phyloP scores from a whole-genome alignment of 495 filamentous ascomycete species.

The Clavariopsis aquatica region DNA sequence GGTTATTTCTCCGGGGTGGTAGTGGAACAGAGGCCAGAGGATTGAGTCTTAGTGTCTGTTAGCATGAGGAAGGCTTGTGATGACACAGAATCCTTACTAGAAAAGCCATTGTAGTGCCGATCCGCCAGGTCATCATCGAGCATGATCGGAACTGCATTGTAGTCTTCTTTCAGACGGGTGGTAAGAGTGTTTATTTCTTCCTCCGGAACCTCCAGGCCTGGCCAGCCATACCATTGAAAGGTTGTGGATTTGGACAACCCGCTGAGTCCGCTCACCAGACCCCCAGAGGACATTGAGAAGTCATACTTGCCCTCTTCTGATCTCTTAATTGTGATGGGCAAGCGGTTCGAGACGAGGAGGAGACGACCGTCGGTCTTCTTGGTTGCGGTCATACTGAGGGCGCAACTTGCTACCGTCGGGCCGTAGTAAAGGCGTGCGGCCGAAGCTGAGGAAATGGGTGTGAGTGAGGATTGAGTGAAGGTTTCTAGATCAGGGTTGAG shows the following conservation, averaged over 20 bases:
- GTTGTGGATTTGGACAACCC: constrained; percentile 87
- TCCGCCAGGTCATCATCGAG: constrained; percentile 57
- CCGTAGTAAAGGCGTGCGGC: background rate
- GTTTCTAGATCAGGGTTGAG: background rate
- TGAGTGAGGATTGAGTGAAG: background rate
- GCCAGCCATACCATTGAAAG: constrained; percentile 98
- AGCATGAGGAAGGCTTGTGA: constrained; percentile 1
- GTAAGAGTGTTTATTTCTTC: constrained; percentile 47
- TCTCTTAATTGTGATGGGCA: constrained; percentile 93
- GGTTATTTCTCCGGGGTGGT: constrained; percentile 88
- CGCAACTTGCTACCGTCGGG: background rate
- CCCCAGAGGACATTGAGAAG: constrained; percentile 94
- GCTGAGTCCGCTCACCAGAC: constrained; percentile 85
- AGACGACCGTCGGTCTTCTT: constrained; percentile 51
- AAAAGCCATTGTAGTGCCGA: constrained; percentile 63
- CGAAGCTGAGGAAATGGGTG: background rate
- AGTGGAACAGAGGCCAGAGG: constrained; percentile 95
- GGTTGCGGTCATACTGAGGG: background rate
- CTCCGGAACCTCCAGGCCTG: constrained; percentile 70
- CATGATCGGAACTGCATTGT: constrained; percentile 58
- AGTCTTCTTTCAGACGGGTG: constrained; percentile 49
- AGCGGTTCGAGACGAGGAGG: constrained; percentile 87
- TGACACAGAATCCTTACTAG: constrained; percentile 57
- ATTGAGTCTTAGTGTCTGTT: constrained; percentile 67
- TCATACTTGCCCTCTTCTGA: constrained; percentile 78